Evolutionary conservation across 164 flowering plant species (phyloP).

Genomic region (Vitis riparia): DNA sequence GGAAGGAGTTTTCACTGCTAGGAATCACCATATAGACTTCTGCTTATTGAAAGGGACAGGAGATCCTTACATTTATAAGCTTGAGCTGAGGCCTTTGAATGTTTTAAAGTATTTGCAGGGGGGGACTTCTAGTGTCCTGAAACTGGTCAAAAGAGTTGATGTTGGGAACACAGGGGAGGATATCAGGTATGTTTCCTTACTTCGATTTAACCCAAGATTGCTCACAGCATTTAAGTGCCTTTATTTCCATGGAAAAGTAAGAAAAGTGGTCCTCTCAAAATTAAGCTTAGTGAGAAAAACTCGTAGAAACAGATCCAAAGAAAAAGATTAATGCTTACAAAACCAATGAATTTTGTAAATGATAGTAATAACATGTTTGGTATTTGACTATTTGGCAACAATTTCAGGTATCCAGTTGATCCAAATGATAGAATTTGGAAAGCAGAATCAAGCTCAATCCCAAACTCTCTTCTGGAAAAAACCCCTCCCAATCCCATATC

Average conservation of each 20-base stretch:
- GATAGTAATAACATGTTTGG: background rate
- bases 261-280: too few species aligned
- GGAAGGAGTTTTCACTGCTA: slow-evolving; percentile 50
- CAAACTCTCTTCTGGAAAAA: background rate
- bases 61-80: slow-evolving; percentile 48
- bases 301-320: too few species aligned
- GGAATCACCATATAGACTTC: slow-evolving; percentile 30
- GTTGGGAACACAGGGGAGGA: slow-evolving; percentile 28
- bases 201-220: too few species aligned
- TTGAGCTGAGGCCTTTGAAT: slow-evolving; percentile 57
- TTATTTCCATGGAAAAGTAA: background rate
- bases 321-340: too few species aligned
- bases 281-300: too few species aligned
- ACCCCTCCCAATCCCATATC: background rate
- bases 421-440: slow-evolving; percentile 57
- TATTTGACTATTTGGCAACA: background rate
- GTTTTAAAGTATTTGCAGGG: slow-evolving; percentile 21
- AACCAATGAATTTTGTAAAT: too few species aligned
- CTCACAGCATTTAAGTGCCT: background rate
- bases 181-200: slow-evolving; percentile 38
- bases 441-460: slow-evolving; percentile 1
- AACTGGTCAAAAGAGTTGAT: slow-evolving; percentile 43
- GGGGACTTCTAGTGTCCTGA: slow-evolving; percentile 33
- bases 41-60: slow-evolving; percentile 48
- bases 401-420: slow-evolving; percentile 55